Evolutionary conservation across 495 filamentous ascomycete species (phyloP).

Genomic region (Penicillium steckii): DNA sequence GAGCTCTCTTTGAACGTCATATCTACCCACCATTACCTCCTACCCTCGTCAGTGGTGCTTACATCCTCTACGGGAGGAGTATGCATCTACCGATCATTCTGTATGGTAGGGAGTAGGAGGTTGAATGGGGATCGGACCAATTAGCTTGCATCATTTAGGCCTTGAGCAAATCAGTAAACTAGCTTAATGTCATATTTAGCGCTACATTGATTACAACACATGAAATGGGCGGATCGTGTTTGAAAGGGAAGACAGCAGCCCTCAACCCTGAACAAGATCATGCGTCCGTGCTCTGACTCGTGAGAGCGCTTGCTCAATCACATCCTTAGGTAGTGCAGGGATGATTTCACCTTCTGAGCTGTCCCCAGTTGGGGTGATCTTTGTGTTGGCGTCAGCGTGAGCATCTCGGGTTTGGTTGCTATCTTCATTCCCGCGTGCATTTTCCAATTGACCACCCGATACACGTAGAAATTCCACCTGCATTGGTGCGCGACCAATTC

Average conservation of each 20-base stretch:
- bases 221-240: no score
- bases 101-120: background rate
- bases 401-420: constrained; percentile 1
- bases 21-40: constrained; percentile 13
- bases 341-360: constrained; percentile 41
- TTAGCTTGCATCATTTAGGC: constrained; percentile 35
- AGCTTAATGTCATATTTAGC: background rate
- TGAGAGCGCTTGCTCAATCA: constrained; percentile 53
- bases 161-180: no score
- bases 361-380: constrained; percentile 8
- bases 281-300: constrained; percentile 33
- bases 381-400: background rate
- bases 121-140: constrained; percentile 23
- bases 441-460: constrained; percentile 36
- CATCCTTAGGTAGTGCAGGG: constrained; percentile 52
- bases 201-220: no score
- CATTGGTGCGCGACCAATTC: constrained; percentile 58
- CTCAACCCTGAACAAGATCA: constrained; percentile 2
- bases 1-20: constrained; percentile 52
- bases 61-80: constrained; percentile 32
- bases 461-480: constrained; percentile 53
- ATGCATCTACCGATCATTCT: constrained; percentile 27
- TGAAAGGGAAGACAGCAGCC: background rate
- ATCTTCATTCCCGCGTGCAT: constrained; percentile 7
- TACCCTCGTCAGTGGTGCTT: constrained; percentile 23